These are phyloP conservation scores for Orbilia javanica DNA, from an alignment of 2,329 filamentous ascomycete genomes.

Conservation along the genomic window DNA sequence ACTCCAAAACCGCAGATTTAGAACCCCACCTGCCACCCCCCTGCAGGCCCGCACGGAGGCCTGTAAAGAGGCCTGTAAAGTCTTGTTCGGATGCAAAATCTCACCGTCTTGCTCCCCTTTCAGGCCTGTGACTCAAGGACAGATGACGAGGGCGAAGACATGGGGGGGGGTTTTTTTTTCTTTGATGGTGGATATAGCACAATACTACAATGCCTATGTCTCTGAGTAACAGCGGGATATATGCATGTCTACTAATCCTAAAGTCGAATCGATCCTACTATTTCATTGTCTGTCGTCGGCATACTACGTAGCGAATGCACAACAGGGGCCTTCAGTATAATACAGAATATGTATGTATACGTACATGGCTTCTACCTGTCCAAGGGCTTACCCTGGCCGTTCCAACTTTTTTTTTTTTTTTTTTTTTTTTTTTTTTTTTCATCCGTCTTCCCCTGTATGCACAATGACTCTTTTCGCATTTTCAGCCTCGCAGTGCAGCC, in stretches of 20 bases:
- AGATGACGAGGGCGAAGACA: slow-evolving; percentile 16
- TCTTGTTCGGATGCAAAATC: slow-evolving; percentile 21
- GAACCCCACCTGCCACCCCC: background rate
- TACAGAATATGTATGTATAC: too few relatives aligned
- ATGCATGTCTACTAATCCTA: too few relatives aligned
- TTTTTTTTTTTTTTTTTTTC: too few relatives aligned
- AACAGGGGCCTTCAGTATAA: too few relatives aligned
- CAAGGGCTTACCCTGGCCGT: background rate
- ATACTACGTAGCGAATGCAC: too few relatives aligned
- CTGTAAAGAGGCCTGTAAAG: too few relatives aligned
- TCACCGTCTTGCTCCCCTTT: slow-evolving; percentile 23
- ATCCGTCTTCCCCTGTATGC: too few relatives aligned
- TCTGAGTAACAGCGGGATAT: slow-evolving; percentile 17
- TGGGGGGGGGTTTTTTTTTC: background rate
- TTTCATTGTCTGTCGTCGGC: background rate
- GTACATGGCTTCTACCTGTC: too few relatives aligned
- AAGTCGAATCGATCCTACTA: too few relatives aligned
- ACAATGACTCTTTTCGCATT: slow-evolving; percentile 62
- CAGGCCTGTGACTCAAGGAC: slow-evolving; percentile 30
- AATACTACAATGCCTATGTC: background rate
- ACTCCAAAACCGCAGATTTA: slow-evolving; percentile 17
- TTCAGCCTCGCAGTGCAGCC: slow-evolving; percentile 63
- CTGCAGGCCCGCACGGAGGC: too few relatives aligned
- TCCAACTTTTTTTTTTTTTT: slow-evolving; percentile 68
- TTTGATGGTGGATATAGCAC: background rate